Conservation (phyloP, 257 asterid species). For the Verbena officinalis region DNA sequence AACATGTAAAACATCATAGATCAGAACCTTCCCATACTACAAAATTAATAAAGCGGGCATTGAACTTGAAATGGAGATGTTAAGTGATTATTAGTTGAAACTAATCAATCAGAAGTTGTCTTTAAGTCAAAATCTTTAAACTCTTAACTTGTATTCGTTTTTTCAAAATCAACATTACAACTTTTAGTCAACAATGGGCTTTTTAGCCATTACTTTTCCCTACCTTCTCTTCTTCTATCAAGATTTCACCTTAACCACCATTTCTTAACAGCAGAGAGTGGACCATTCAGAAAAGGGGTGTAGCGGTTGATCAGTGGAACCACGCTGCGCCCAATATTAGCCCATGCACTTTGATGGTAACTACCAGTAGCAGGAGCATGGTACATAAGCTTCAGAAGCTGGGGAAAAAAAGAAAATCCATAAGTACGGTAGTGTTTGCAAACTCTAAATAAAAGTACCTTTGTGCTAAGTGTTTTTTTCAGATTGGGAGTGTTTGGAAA, state of each 20-base stretch:
- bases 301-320: conserved; percentile 64
- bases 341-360: conserved; percentile 81
- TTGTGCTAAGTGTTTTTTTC: too few relatives aligned
- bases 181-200: conserved; percentile 1
- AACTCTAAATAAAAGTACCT: too few relatives aligned
- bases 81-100: conserved; percentile 22
- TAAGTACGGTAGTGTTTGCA: too few relatives aligned
- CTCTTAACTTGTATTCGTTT: conserved; percentile 4
- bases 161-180: conserved; percentile 19
- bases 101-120: conserved; percentile 11
- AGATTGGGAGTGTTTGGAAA: too few relatives aligned
- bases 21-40: too few relatives aligned
- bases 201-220: background rate
- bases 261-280: conserved; percentile 55
- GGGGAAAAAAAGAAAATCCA: conserved; percentile 28
- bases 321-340: conserved; percentile 57
- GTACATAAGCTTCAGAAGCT: conserved; percentile 90
- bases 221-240: background rate
- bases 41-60: too few relatives aligned
- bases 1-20: too few relatives aligned
- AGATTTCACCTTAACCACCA: conserved; percentile 77
- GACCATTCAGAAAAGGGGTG: conserved; percentile 66
- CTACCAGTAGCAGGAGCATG: conserved; percentile 75
- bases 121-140: background rate
- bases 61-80: background rate